Base-by-base conservation (phyloP, 2,329 filamentous ascomycete species). In the Gnomoniopsis sp. region DNA sequence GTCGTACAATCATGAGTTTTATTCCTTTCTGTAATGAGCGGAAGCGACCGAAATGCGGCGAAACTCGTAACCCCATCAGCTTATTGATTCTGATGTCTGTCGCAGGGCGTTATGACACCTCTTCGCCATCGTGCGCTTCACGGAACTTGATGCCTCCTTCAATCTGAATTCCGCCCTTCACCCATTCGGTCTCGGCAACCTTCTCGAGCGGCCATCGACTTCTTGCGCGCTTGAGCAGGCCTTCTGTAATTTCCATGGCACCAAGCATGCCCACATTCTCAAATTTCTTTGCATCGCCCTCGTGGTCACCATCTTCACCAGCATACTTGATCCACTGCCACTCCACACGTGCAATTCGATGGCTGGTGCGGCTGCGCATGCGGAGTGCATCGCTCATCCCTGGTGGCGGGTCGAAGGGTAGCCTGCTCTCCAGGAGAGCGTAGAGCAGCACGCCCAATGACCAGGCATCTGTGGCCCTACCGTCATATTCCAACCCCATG, bases 251-350 rank as follows among this genome's bases (percentile, higher is more conserved):
- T 47, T 86, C 79, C 75, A 89, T 88, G 7, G 91, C 93, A 0
- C 90, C 91, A 41, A 86, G 79, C 54, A 96, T 82, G 1, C 83
- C 88, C 52, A 77, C 79, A 6, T 82, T 85, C 58, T 83, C 82
- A 63, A 88, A 87, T 62, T 83, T 86, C 65, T 71, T 79, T 62
- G 77, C 75, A 64, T 84, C 79, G 3, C 80, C 80, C 51, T 96
- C 91, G 80, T 96, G 95, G 56, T 96, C 91, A 38, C 91, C 92
- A 57, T 96, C 90, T 12, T 88, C 86, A 58, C 92, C 88, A 1
- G 87, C 91, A 69, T 89, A 96, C 61, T 89, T 86, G 62, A 91
- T 87, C 95, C 95, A 99, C 50, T 89, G 86, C 95, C 95, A 99
- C 70, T 99, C 95, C 53, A 93, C 90, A 38, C 95, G 83, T 2